phyloP scores from a whole-genome alignment of 2,329 filamentous ascomycete species.

The Neofusicoccum ribis region DNA sequence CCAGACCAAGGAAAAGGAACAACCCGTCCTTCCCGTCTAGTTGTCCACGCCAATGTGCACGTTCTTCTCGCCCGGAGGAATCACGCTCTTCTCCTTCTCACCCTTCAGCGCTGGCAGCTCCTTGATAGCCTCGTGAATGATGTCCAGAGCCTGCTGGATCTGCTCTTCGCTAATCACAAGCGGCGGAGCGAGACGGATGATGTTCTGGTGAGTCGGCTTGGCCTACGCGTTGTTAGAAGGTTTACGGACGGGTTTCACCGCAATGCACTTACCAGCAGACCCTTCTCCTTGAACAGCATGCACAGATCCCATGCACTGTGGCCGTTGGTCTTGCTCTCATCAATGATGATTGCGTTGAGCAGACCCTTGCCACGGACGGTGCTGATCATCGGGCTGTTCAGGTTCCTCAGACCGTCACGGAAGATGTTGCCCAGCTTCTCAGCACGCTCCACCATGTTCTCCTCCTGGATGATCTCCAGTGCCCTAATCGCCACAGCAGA shows the following conservation, averaged over 20 bases:
- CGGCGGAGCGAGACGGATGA: conserved; percentile 95
- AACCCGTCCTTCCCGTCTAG: conserved; percentile 30
- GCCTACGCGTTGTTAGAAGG: conserved; percentile 58
- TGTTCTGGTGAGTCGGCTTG: conserved; percentile 98
- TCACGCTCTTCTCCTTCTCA: conserved; percentile 54
- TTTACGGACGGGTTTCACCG: not conserved
- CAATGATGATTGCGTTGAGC: conserved; percentile 93
- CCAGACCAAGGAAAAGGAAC: not conserved
- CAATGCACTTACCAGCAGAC: conserved; percentile 71
- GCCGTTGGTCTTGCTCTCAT: conserved; percentile 81
- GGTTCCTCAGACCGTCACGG: conserved; percentile 71
- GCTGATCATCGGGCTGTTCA: conserved; percentile 80
- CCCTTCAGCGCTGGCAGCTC: conserved; percentile 74
- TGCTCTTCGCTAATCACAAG: conserved; percentile 90
- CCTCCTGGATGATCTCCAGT: conserved; percentile 89
- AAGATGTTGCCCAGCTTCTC: conserved; percentile 80
- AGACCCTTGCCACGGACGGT: conserved; percentile 87
- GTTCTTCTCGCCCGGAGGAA: conserved; percentile 61
- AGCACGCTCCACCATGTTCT: conserved; percentile 80
- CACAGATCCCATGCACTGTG: conserved; percentile 95
- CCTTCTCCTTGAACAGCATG: conserved; percentile 92
- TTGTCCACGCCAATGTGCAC: conserved; percentile 62
- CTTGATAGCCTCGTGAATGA: conserved; percentile 77
- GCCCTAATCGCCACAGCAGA: conserved; percentile 95
- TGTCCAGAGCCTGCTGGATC: conserved; percentile 72